Base-by-base conservation (phyloP, 345 rosid species). In the Isatis tinctoria region DNA sequence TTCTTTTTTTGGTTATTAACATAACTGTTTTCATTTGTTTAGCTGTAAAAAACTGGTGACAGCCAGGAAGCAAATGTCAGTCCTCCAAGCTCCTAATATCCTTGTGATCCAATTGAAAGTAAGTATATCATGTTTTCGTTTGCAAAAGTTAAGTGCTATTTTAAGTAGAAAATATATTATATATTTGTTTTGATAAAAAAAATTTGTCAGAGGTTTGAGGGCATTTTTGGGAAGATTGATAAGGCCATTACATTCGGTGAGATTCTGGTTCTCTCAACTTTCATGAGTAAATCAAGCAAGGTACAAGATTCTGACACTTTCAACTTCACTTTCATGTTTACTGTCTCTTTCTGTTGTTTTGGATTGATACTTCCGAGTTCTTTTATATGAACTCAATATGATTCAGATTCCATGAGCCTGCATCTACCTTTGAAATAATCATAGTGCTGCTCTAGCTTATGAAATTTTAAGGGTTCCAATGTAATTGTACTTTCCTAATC, bases 91-190 rank as follows among this genome's bases (percentile, higher is more conserved):
- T 0, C 98, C 98, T 13, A 90, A 90, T 84, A 74, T 96, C 66
- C 90, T 92, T 82, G 98, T 92, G 30, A 86, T 96, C 77, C 96
- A 96, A 72, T 88, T 96, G 26, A 96, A 96, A 93, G 99, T 92
- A 61, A 44, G 82, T 74, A 22, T 32, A 32, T 44, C 56, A 7
- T 61, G 26, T 62, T 67, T 70, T 48, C 51, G 28, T 52, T 37
- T 67, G 13, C 56, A 9, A 28, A 68, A 40, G 16, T 65, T 17
- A 8, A 28, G 53, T 1, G 57, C 59, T 47, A 10, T 33, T 58
- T 67, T 60, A 30, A 41, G 36, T n/a, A 27, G 24, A 32, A 3
- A 28, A 17, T 43, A 26, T 13, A 44, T 41, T 71, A 26, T 70
- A 48, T 61, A 56, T 6, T 48, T 61, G 17, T 60, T 30, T 17